Evolutionary conservation across 257 asterid species (phyloP).

Genomic region (Ehretia macrophylla): DNA sequence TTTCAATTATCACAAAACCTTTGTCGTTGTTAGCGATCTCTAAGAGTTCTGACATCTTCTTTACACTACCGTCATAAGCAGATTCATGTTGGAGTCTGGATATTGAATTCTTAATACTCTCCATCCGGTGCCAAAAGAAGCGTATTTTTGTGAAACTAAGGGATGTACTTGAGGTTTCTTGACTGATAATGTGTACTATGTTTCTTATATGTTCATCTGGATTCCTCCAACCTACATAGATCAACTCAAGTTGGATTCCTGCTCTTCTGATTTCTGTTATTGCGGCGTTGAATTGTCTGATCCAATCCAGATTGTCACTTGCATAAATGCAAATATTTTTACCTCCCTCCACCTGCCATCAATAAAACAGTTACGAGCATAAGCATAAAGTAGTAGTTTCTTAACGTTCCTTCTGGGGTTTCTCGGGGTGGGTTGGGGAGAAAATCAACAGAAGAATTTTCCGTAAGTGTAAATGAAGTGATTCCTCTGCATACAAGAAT

Average conservation of each 20-base stretch:
- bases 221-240: slow-evolving; percentile 61
- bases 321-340: slow-evolving; percentile 54
- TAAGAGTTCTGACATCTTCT: slow-evolving; percentile 25
- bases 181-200: slow-evolving; percentile 35
- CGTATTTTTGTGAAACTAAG: slow-evolving; percentile 30
- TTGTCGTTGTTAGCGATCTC: slow-evolving; percentile 19
- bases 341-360: slow-evolving; percentile 47
- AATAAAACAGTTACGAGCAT: slow-evolving; percentile 3
- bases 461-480: neutral
- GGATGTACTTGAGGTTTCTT: slow-evolving; percentile 37
- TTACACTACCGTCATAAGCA: slow-evolving; percentile 13
- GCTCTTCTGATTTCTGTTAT: slow-evolving; percentile 27
- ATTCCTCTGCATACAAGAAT: neutral
- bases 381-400: neutral
- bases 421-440: neutral
- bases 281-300: slow-evolving; percentile 33
- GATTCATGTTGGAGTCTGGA: slow-evolving; percentile 10
- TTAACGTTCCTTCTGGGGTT: neutral
- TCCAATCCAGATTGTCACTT: slow-evolving; percentile 54
- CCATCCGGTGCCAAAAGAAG: slow-evolving; percentile 62
- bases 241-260: slow-evolving; percentile 41
- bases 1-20: slow-evolving; percentile 52
- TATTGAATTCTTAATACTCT: slow-evolving; percentile 32
- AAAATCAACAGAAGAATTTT: neutral
- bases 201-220: slow-evolving; percentile 26